phyloP scores from a whole-genome alignment of 768 basidiomycete species.

The Calocera viscosa region DNA sequence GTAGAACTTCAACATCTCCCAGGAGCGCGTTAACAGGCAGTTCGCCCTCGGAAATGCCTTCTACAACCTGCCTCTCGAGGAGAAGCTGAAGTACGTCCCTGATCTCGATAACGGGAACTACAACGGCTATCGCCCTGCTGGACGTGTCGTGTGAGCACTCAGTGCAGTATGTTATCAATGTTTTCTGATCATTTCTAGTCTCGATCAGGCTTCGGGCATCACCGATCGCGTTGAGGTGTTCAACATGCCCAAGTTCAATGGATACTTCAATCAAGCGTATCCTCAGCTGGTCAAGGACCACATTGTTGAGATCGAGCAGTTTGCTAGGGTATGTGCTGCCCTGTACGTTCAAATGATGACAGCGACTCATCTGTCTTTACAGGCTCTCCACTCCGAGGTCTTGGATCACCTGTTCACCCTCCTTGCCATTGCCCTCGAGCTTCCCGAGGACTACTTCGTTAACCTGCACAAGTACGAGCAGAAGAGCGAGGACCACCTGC shows the following conservation, averaged over 20 bases:
- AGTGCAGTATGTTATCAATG: slow-evolving; percentile 10
- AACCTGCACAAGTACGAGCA: slow-evolving; percentile 21
- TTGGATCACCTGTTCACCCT: slow-evolving; percentile 25
- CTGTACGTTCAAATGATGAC: slow-evolving; percentile 25
- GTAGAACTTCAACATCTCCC: slow-evolving; percentile 30
- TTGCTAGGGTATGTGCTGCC: slow-evolving; percentile 22
- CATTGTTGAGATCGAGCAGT: slow-evolving; percentile 6
- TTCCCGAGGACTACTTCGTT: slow-evolving; percentile 22
- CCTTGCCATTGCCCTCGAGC: slow-evolving; percentile 21
- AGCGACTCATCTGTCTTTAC: slow-evolving; percentile 25
- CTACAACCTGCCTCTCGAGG: slow-evolving; percentile 28
- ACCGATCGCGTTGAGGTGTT: slow-evolving; percentile 33
- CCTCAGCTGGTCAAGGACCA: background rate
- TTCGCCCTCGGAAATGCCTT: slow-evolving; percentile 30
- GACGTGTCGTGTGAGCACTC: background rate
- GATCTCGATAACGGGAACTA: slow-evolving; percentile 28
- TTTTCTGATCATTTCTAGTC: slow-evolving; percentile 19
- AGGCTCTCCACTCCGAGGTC: slow-evolving; percentile 23
- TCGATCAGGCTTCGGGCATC: slow-evolving; percentile 29
- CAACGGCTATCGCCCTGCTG: background rate
- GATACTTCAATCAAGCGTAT: slow-evolving; percentile 17
- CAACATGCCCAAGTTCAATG: slow-evolving; percentile 30
- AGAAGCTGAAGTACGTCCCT: slow-evolving; percentile 26
- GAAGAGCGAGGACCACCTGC: slow-evolving; percentile 30
- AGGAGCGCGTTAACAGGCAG: slow-evolving; percentile 30